Base-by-base conservation (phyloP, 2,329 filamentous ascomycete genomes). In the Basipetospora chlamydospora region DNA sequence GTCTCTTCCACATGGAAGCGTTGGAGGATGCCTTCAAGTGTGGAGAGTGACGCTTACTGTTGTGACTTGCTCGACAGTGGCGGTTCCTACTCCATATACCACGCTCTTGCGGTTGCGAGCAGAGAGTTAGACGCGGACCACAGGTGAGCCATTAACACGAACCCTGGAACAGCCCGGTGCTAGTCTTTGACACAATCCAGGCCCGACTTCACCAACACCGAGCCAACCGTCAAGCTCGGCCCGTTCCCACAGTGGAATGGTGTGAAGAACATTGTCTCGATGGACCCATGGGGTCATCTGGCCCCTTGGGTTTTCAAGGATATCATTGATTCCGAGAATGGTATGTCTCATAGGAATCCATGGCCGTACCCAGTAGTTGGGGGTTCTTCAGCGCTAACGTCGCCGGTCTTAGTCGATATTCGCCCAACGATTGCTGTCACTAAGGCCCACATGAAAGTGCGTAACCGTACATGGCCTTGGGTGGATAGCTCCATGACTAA, bases 51-150 rank as follows among this genome's bases (percentile, higher is more conserved):
- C n/a, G n/a, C n/a, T n/a, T n/a, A n/a, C n/a, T n/a, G n/a, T n/a
- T n/a, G n/a, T 23, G 22, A 6, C 22, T 23, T 11, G 22, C 22
- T 23, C 22, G 6, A 15, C 26, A 39, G 38, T 26, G 88, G 90
- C 44, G 88, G 90, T 39, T 95, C 86, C 4, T 96, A 98, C 56
- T 86, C 84, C 42, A 88, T 95, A 44, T 96, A 96, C 62, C 86
- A 93, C 53, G 88, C 88, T 16, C 70, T 96, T 20, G 88, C 88
- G 10, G 77, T 96, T 44, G 88, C 88, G 16, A 90, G 84, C 53
- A 87, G 88, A 49, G 81, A 96, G 53, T 71, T 96, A 40, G 75
- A 84, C 42, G 68, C 75, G 28, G 79, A 93, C 46, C 87, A 95
- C 58, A 80, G 59, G 69, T 70, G n/a, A 20, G 11, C 18, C 30